Base-by-base conservation (phyloP, 495 filamentous ascomycete species). In the Viridothelium virens region DNA sequence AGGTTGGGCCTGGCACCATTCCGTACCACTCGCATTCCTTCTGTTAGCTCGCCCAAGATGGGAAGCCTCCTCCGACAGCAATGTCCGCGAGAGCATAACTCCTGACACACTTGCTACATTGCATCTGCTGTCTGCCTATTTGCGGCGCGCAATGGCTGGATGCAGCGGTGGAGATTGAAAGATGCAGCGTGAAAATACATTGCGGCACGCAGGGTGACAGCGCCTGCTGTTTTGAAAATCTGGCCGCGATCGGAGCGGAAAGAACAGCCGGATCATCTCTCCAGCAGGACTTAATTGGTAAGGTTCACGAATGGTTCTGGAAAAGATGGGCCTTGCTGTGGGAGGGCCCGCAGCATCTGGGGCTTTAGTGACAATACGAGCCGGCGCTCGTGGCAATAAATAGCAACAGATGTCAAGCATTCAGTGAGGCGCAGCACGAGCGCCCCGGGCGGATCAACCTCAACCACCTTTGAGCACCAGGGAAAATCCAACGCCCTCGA, bases 401-500 rank as follows among this genome's bases (percentile, higher is more conserved):
- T 59, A 59, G 53, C 53, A 59, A 59, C 53, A 59, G 25, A 14
- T 25, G n/a, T 9, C 48, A 53, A 53, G 10, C 16, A 31, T 10
- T 6, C 53, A 59, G 53, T 18, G 53, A 59, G 53, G 53, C 53
- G 53, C 53, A 59, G 53, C 53, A 59, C 2, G 53, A 18, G 53
- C 11, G 25, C 25, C 53, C 53, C n/a, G 6, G 25, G 31, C 53
- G 3, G 5, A 34, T 59, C 53, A 59, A 33, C 53, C 14, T 59
- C 53, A 59, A 59, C 53, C 10, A 7, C 53, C 25, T 25, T 34
- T 3, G 53, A 7, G 53, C 18, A 36, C 41, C 6, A 14, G 18
- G 11, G 48, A 14, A n/a, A 9, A 53, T 33, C 53, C 53, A 59
- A 59, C 53, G 25, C 25, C 53, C 3, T 14, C 1, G 41, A 44